Evolutionary conservation across 352 stramenopile genomes (phyloP), one percentile per base, ranked within the genome.

Genomic region (Globisporangium echinulatum): DNA sequence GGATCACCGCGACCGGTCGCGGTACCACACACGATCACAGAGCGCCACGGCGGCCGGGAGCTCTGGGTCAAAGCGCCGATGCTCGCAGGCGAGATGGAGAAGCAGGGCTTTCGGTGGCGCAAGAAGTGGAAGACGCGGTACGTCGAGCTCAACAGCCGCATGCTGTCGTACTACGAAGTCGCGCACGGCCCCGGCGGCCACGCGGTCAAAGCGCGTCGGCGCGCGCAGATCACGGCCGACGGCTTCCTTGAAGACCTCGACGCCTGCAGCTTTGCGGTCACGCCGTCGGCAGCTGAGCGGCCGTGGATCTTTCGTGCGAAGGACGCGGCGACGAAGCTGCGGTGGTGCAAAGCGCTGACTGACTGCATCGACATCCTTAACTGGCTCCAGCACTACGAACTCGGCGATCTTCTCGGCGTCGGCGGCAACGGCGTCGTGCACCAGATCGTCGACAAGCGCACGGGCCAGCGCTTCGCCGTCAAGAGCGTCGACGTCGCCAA

Each of bases 1-100:
- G 60, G 37, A 55, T 73, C 56, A n/a, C 62, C 64, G 5, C 66
- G 54, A 14, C 64, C 63, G 10, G 50, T 75, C n/a, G 55, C 68
- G n/a, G 69, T 92, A 49, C 82, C 79, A 4, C 82, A 92, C 59
- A 89, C 75, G 0, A 90, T 92, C 75, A 92, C 82, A 15, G 82
- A 92, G 49, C 69, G 80, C 62, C 68, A 85, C 50, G 80, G 80
- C 53, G 82, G 82, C 38, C 63, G 68, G 50, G 71, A 92, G 58
- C 70, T 92, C 0, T 92, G 82, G 82, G 77, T 92, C 47, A 84
- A 79, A 38, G 82, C 82, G n/a, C 80, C 80, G 7, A 77, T 90
- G 49, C 62, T 89, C 33, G 72, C 63, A n/a, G 82, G 81, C 17
- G 75, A 77, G 47, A 71, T 92, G 38, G 78, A 89, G 58, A 90